Evolutionary conservation across 345 rosid genomes (phyloP), one percentile per base, ranked within the genome.

Genomic region (Trapa incisa): DNA sequence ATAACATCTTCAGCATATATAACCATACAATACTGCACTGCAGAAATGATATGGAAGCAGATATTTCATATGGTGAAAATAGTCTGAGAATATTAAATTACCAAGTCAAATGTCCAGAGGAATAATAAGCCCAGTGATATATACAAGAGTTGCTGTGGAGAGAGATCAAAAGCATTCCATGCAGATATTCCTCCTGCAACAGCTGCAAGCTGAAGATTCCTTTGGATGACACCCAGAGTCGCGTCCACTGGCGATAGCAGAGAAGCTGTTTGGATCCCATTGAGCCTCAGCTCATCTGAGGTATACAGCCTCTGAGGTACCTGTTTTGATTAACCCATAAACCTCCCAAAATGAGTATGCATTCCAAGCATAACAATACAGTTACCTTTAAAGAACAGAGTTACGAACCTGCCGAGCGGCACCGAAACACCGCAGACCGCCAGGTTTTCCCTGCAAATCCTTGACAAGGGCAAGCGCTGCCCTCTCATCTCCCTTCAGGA

Each of bases 251-350:
- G 97, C 5, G 98, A 90, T 42, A 93, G 83, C 70, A 93, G 88
- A 11, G 89, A 85, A 56, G 72, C 56, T 0, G 98, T 67, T 12
- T 89, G 89, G 0, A 90, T 86, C 6, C 97, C 96, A 69, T 93
- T 93, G 67, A 88, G 78, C 75, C 81, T 90, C 79, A 93, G 72
- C 76, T 90, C 98, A 52, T 88, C 96, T 72, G 90, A 74, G 11
- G 94, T 84, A 72, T 90, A 90, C 3, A 89, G 96, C 74, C 97
- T 85, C 71, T 87, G 96, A 0, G 96, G 98, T 68, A 89, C 76
- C 95, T 87, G 76, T 36, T 73, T 0, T 39, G 2, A 14, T 22
- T 35, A 67, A 14, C 47, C 17, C 32, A 58, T 53, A 17, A 33
- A 50, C 29, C 67, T 50, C 8, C 33, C 43, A 15, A 13, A 53